phyloP scores from a whole-genome alignment of 208 protist species.

The Zelonia costaricensis region DNA sequence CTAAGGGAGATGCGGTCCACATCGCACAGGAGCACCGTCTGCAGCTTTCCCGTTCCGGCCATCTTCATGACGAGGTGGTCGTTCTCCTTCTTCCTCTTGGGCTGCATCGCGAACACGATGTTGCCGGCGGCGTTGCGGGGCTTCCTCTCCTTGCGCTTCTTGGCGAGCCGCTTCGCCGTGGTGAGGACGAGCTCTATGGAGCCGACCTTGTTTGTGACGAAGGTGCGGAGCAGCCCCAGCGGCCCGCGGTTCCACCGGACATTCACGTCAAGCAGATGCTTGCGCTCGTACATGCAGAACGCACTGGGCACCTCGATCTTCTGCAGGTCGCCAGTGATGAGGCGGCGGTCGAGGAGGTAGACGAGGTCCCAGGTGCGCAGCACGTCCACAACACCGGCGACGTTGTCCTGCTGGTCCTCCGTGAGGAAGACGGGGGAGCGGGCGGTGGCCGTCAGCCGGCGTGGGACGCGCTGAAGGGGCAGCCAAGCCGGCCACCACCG shows the following conservation, averaged over 20 bases:
- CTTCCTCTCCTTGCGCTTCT: conserved; percentile 64
- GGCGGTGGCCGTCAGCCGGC: conserved; percentile 3
- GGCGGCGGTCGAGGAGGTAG: conserved; percentile 64
- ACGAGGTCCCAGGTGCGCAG: conserved; percentile 90
- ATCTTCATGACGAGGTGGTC: conserved; percentile 67
- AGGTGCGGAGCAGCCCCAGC: conserved; percentile 42
- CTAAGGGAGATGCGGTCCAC: conserved; percentile 62
- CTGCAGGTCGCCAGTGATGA: conserved; percentile 73
- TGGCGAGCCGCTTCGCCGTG: conserved; percentile 61
- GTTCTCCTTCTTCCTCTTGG: conserved; percentile 40
- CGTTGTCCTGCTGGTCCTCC: conserved; percentile 32
- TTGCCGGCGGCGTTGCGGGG: conserved; percentile 50
- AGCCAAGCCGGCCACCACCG: conserved; percentile 13
- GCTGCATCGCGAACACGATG: conserved; percentile 51
- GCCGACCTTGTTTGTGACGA: conserved; percentile 52
- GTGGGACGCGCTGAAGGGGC: conserved; percentile 1
- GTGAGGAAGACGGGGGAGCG: conserved; percentile 21
- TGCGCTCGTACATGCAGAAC: conserved; percentile 59
- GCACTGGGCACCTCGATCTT: conserved; percentile 50
- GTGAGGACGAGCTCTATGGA: conserved; percentile 59
- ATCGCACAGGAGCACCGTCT: conserved; percentile 50
- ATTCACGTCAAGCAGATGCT: conserved; percentile 69
- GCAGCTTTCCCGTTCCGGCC: conserved; percentile 40
- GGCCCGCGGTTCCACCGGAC: conserved; percentile 66
- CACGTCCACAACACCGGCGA: conserved; percentile 54